These are phyloP conservation scores for Rhodotorula sp. DNA, from an alignment of 1,284 basidiomycete species.

Conservation along the genomic window DNA sequence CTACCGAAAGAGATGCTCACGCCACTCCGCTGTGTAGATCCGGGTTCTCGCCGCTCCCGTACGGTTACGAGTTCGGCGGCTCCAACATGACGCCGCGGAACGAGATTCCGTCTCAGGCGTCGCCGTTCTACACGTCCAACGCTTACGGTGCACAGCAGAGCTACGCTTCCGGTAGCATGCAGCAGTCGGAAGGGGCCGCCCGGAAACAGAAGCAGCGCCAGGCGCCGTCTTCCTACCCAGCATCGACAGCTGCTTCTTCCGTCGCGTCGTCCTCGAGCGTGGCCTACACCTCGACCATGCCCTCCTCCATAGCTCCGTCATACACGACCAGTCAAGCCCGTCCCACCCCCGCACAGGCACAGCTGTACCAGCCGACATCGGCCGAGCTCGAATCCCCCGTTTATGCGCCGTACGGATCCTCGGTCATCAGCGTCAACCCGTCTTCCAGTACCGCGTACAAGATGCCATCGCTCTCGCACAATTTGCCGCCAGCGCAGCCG, in stretches of 20 bases:
- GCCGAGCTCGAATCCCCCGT: conserved; percentile 33
- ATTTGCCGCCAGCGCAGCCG: conserved; percentile 22
- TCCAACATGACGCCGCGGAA: not conserved
- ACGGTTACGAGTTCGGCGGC: conserved; percentile 1
- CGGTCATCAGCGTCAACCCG: conserved; percentile 43
- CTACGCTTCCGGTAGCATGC: conserved; percentile 1
- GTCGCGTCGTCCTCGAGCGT: conserved; percentile 17
- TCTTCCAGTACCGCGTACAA: conserved; percentile 38
- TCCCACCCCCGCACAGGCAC: not conserved
- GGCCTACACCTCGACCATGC: conserved; percentile 1
- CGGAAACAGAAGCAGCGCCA: conserved; percentile 5
- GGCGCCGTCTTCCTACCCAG: not conserved
- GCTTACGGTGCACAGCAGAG: not conserved
- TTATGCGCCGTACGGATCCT: conserved; percentile 44
- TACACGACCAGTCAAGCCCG: not conserved
- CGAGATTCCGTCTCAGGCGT: conserved; percentile 4
- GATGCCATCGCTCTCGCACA: conserved; percentile 24
- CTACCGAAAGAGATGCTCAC: too few species aligned
- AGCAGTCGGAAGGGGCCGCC: not conserved
- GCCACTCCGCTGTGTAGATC: not conserved
- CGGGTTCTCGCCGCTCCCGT: conserved; percentile 15
- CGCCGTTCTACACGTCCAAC: conserved; percentile 10
- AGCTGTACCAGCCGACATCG: not conserved
- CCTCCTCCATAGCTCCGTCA: not conserved
- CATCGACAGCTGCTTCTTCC: conserved; percentile 5